Percentiles rank a stretch among this genome's conserved stretches.
phyloP scores from a whole-genome alignment of 2,329 filamentous ascomycete species.

The Xylaria sp. region DNA sequence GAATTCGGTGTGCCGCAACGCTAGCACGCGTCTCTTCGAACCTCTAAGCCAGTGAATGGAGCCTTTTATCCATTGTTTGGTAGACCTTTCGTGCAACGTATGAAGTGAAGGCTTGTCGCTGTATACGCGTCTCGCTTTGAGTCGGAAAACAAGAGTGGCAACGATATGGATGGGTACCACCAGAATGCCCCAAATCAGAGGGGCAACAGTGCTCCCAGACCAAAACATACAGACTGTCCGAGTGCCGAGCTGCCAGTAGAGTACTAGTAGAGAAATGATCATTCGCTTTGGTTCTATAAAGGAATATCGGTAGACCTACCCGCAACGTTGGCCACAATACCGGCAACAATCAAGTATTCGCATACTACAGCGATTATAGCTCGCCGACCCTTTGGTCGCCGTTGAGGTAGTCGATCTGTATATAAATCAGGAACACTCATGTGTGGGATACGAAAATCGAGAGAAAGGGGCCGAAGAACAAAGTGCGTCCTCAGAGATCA shows the following conservation, averaged over 20 bases:
- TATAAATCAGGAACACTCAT: too few species aligned
- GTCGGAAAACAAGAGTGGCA: not conserved
- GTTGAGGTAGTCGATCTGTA: not conserved
- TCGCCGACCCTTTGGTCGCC: not conserved
- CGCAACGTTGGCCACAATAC: not conserved
- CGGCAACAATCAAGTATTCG: not conserved
- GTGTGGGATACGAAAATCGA: too few species aligned
- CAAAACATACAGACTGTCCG: not conserved
- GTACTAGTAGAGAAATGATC: not conserved
- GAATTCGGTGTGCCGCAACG: not conserved
- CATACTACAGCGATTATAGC: too few species aligned
- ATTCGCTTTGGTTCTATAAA: not conserved
- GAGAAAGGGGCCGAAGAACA: too few species aligned
- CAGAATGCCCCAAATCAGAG: not conserved
- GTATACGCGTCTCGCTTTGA: not conserved
- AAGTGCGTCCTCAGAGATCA: too few species aligned
- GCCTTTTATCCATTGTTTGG: not conserved
- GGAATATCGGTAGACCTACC: not conserved
- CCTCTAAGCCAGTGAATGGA: not conserved
- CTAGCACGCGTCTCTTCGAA: not conserved
- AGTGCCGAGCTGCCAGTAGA: not conserved
- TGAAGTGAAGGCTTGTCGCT: not conserved
- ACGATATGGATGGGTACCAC: not conserved
- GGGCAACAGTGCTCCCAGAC: not conserved
- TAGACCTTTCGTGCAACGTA: not conserved